Percentiles rank a stretch among this genome's conserved stretches.
These are phyloP conservation scores for Solanum aculeatissimum DNA, from an alignment of 305 asterid species.

Conservation along the genomic window DNA sequence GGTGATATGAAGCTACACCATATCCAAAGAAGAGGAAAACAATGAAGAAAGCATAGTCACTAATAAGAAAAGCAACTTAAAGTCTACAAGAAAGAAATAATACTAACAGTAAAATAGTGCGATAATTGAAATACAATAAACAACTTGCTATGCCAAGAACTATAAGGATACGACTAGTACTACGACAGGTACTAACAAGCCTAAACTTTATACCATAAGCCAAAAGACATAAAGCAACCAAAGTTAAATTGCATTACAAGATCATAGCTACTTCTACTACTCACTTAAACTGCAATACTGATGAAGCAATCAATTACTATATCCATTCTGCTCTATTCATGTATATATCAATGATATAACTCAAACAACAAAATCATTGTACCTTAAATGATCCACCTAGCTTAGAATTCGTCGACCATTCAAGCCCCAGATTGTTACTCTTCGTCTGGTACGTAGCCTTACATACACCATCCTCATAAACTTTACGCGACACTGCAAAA, in stretches of 20 bases:
- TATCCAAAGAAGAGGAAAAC: too few species aligned
- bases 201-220: too few species aligned
- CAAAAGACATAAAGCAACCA: not conserved
- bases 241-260: not conserved
- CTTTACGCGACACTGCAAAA: conserved; percentile 52
- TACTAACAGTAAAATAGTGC: too few species aligned
- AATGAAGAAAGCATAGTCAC: too few species aligned
- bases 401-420: conserved; percentile 64
- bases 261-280: not conserved
- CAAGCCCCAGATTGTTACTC: conserved; percentile 62
- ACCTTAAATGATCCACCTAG: conserved; percentile 68
- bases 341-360: not conserved
- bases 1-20: too few species aligned
- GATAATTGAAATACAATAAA: too few species aligned
- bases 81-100: too few species aligned
- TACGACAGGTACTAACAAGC: too few species aligned
- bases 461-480: conserved; percentile 47
- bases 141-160: too few species aligned
- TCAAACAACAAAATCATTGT: not conserved
- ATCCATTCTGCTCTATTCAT: not conserved
- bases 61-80: too few species aligned
- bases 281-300: not conserved
- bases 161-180: too few species aligned
- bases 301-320: not conserved
- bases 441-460: conserved; percentile 62